These are phyloP conservation scores for Pyracantha coccinea DNA, from an alignment of 331 rosid genomes.

Conservation along the genomic window DNA sequence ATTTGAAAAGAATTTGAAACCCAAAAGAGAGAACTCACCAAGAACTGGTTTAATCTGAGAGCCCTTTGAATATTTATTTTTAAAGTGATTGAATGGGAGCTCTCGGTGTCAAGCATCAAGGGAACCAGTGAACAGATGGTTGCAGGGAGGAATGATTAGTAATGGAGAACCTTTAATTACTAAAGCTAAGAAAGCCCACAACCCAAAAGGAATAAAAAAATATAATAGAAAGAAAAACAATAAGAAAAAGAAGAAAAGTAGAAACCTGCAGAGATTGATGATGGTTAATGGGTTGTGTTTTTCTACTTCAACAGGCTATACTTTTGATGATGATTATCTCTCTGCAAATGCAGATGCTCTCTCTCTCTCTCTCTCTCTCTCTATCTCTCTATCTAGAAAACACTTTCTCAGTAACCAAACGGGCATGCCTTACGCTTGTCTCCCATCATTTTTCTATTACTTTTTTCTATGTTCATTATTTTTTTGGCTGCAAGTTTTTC, in stretches of 20 bases:
- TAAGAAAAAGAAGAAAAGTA: too few relatives aligned
- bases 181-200: conserved; percentile 24
- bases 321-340: conserved; percentile 26
- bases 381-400: background rate
- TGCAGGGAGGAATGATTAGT: conserved; percentile 40
- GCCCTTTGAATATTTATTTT: conserved; percentile 22
- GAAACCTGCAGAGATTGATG: background rate
- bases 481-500: background rate
- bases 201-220: background rate
- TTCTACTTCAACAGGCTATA: conserved; percentile 1
- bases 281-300: conserved; percentile 8
- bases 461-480: background rate
- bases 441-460: background rate
- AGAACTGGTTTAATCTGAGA: conserved; percentile 19
- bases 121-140: conserved; percentile 53
- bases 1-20: background rate
- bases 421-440: conserved; percentile 19
- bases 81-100: conserved; percentile 50
- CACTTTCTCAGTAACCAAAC: conserved; percentile 32
- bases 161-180: conserved; percentile 30
- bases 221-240: too few relatives aligned
- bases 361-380: background rate
- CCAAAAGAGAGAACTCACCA: conserved; percentile 27
- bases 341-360: background rate
- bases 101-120: conserved; percentile 57